These are phyloP conservation scores for Peronosclerospora sorghi DNA, from an alignment of 352 stramenopile genomes.

Conservation along the genomic window DNA sequence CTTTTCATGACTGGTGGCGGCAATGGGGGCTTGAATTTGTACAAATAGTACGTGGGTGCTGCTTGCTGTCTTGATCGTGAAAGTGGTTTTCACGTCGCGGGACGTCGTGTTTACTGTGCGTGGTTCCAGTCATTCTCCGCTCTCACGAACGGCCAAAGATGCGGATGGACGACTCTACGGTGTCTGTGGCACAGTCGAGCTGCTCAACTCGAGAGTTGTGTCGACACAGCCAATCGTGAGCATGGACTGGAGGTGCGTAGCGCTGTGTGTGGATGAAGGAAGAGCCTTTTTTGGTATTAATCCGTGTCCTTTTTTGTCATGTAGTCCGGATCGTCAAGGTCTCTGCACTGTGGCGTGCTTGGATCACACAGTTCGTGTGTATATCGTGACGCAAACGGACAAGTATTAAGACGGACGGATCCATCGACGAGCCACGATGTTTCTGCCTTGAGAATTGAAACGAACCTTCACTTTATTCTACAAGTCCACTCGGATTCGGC, in stretches of 20 bases:
- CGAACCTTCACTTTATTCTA: too few species aligned
- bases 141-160: conserved; percentile 79
- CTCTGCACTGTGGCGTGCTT: conserved; percentile 87
- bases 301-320: not conserved
- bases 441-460: too few species aligned
- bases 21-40: conserved; percentile 95
- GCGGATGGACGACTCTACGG: conserved; percentile 74
- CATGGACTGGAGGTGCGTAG: conserved; percentile 90
- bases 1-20: conserved; percentile 93
- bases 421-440: not conserved
- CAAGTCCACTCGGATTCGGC: too few species aligned
- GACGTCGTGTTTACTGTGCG: conserved; percentile 5
- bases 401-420: conserved; percentile 82
- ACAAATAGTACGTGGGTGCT: conserved; percentile 88
- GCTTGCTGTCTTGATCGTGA: not conserved
- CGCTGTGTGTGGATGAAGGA: not conserved
- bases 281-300: not conserved
- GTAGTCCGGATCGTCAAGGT: conserved; percentile 85
- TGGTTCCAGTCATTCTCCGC: conserved; percentile 58
- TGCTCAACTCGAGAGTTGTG: conserved; percentile 92
- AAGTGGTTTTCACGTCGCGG: conserved; percentile 4
- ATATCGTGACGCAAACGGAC: conserved; percentile 93
- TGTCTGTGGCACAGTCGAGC: conserved; percentile 86
- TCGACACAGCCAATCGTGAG: conserved; percentile 94
- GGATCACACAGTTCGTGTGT: conserved; percentile 92